Percentiles rank a stretch among this genome's conserved stretches.
These are phyloP conservation scores for Penicillium macrosclerotiorum DNA, from an alignment of 495 filamentous ascomycete species.

Conservation along the genomic window DNA sequence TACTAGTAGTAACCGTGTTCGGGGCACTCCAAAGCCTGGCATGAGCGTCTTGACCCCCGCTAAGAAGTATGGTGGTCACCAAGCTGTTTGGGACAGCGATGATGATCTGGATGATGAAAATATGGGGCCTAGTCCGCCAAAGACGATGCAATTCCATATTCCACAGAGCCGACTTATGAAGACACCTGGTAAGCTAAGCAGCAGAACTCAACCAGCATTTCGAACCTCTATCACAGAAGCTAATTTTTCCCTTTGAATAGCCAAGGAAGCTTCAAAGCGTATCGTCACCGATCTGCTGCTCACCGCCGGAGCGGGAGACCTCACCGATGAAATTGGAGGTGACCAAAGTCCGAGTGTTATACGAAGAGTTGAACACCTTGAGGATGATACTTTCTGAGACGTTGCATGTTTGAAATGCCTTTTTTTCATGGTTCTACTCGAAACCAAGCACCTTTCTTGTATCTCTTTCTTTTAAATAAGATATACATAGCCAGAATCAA, in stretches of 20 bases:
- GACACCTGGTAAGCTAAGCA: slow-evolving; percentile 74
- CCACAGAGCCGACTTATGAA: slow-evolving; percentile 83
- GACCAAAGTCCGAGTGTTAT: slow-evolving; percentile 77
- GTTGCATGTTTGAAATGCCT: no score
- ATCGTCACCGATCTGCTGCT: slow-evolving; percentile 90
- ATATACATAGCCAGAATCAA: no score
- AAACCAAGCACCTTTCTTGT: no score
- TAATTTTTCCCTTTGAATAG: slow-evolving; percentile 39
- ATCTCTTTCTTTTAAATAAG: no score
- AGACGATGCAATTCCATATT: slow-evolving; percentile 95
- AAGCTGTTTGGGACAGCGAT: slow-evolving; percentile 62
- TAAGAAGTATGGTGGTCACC: slow-evolving; percentile 29
- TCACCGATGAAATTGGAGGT: slow-evolving; percentile 42
- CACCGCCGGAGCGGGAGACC: slow-evolving; percentile 63
- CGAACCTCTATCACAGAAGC: not conserved
- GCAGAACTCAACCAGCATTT: not conserved
- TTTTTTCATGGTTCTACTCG: no score
- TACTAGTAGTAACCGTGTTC: slow-evolving; percentile 31
- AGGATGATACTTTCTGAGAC: slow-evolving; percentile 72
- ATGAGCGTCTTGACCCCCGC: slow-evolving; percentile 75
- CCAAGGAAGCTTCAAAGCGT: slow-evolving; percentile 83
- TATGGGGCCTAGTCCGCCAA: slow-evolving; percentile 79
- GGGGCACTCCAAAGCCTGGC: slow-evolving; percentile 60
- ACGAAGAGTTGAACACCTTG: slow-evolving; percentile 58
- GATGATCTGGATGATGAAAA: slow-evolving; percentile 56